Evolutionary conservation across 495 filamentous ascomycete genomes (phyloP), one percentile per base, ranked within the genome.

Genomic region (Astrothelium macrocarpum): DNA sequence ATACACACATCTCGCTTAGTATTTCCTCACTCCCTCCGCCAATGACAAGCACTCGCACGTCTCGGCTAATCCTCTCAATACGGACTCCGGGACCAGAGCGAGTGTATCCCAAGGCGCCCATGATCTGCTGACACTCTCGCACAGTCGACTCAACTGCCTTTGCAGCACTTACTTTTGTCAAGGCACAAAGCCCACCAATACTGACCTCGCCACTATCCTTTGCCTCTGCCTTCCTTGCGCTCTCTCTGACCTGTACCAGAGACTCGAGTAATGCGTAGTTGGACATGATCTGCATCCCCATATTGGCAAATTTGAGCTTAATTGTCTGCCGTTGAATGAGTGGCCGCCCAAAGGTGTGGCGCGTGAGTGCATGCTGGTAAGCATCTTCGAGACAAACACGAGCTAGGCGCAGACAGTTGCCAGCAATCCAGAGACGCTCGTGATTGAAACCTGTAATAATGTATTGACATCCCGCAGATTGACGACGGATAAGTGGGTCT

Each of bases 131-230:
- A 39, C 83, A 81, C 65, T 86, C 84, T 9, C 83, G 73, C 31
- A 79, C 79, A 56, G 79, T 79, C 69, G 81, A 78, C 71, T 86
- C 84, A 11, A 85, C 66, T 14, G 80, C 77, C 29, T 79, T 71
- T 0, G 80, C 82, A 1, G 80, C 81, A 72, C 79, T 78, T 5
- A 85, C 82, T 70, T 85, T 86, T 26, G 81, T 72, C 53, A 84
- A 60, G 18, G 75, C 75, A 42, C 75, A 74, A 39, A 70, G 67
- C 18, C 72, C 73, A n/a, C 73, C 75, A 32, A 76, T 66, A 31
- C 71, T 68, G 5, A 70, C 71, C 43, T 71, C 70, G 34, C 34
- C 34, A 39, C 34, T 14, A 14, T 39, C 34, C 34, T 39, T 39
- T 39, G 34, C 34, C 34, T 39, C 34, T 39, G 34, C 14, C 34